Base-by-base conservation (phyloP, 2,329 filamentous ascomycete genomes). In the Blastomyces emzantsi region DNA sequence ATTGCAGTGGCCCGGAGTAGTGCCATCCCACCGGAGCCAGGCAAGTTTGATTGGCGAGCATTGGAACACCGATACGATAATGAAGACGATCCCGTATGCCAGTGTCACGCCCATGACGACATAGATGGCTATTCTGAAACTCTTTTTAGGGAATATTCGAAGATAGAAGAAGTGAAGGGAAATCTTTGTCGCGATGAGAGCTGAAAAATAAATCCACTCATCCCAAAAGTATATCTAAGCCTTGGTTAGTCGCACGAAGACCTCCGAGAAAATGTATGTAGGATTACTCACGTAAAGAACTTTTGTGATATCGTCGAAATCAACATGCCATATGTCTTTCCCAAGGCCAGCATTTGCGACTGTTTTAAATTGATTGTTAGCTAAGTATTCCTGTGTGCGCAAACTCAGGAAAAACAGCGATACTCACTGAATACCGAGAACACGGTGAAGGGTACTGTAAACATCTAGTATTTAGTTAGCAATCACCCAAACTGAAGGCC, bases 121-220 rank as follows among this genome's bases (percentile, higher is more conserved):
- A 22, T 64, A 62, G 17, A 64, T 65, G 33, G 61, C 59, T 55
- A 55, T 64, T n/a, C 65, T 49, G 65, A 59, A 66, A 64, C 3
- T 60, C 30, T 36, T 62, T 63, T 55, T 61, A 3, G 45, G 61
- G 41, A 66, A 66, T 13, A 62, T 55, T 58, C 65, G 60, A n/a
- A 66, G 22, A 47, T 66, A 66, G 25, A 66, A 62, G 28, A 64
- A 62, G n/a, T 65, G 56, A 17, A 66, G 62, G 9, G 65, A 65
- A 15, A 64, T 19, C 52, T 66, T 66, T 28, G 64, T 60, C n/a
- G 45, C 13, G 1, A 19, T 36, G 25, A 60, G 28, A 11, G 58
- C 58, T 22, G 43, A 30, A n/a, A 60, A 41, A 17, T 60, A 60
- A 49, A 60, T 22, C 58, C 41, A 60, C 19, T 60, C 58, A 17